Evolutionary conservation across 1,284 basidiomycete genomes (phyloP).

Genomic region (Retiboletus flavoniger): DNA sequence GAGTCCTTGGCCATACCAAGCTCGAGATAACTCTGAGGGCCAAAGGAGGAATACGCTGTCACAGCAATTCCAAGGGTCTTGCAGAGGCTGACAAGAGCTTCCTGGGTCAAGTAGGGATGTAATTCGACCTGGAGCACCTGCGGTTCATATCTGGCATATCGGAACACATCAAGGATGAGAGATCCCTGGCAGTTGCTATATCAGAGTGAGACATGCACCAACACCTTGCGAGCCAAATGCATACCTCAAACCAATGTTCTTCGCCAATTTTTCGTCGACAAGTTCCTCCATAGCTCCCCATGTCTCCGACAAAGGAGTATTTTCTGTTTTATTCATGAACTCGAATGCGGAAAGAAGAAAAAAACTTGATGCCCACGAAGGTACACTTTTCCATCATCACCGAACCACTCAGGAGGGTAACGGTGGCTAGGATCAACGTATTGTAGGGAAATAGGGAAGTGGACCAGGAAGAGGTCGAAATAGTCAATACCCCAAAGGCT

Average conservation of each 20-base stretch:
- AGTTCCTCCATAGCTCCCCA: conserved; percentile 75
- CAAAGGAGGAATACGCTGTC: conserved; percentile 80
- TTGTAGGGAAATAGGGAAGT: conserved; percentile 76
- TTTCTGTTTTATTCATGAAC: conserved; percentile 40
- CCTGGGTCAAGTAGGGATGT: conserved; percentile 76
- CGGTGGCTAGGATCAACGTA: conserved; percentile 74
- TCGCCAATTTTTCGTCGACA: conserved; percentile 64
- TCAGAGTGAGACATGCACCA: conserved; percentile 2
- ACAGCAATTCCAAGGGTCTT: conserved; percentile 64
- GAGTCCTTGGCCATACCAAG: conserved; percentile 54
- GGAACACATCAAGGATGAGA: conserved; percentile 62
- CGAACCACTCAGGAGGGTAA: conserved; percentile 80
- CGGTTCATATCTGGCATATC: conserved; percentile 70
- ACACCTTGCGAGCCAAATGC: not conserved
- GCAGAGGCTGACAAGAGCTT: conserved; percentile 57
- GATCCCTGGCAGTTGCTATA: conserved; percentile 64
- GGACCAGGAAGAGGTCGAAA: conserved; percentile 75
- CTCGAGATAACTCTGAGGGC: conserved; percentile 67
- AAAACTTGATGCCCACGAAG: conserved; percentile 42
- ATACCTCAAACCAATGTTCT: conserved; percentile 67
- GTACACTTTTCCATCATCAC: conserved; percentile 60
- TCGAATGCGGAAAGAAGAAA: conserved; percentile 1
- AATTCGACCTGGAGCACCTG: conserved; percentile 76
- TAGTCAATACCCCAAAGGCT: conserved; percentile 76
- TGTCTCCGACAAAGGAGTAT: conserved; percentile 71